Evolutionary conservation across 768 basidiomycete species (phyloP), one percentile per base, ranked within the genome.

Genomic region (Sistotremastrum suecicum): DNA sequence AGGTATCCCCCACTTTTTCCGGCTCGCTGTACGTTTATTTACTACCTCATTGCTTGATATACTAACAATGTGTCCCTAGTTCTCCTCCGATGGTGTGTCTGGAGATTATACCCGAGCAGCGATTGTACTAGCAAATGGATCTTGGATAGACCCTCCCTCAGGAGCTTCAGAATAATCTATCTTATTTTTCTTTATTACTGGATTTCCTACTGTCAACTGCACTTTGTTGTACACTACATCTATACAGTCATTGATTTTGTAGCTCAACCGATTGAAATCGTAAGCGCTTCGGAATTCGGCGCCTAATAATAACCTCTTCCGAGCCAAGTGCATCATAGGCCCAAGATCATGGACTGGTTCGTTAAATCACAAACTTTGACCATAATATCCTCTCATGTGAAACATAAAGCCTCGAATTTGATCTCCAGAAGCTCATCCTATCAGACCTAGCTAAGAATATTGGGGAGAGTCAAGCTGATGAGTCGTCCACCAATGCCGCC

Each of bases 61-160:
- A 39, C 42, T 32, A 31, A 39, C 20, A 20, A 12, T n/a, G 12
- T 45, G 29, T 46, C 50, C 56, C 39, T 51, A 62, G 42, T 66
- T 63, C 48, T 52, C 54, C 42, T 38, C 44, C 7, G 43, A 46
- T 7, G 61, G 60, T 1, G 50, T 48, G 1, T 51, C 50, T 7
- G 86, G 84, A 10, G 86, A 89, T 60, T 91, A 83, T 54, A 87
- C 88, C 0, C 83, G 73, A 67, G 69, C 86, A 5, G 85, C 83
- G 5, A 78, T 72, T 3, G 63, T 84, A 43, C 81, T 75, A 68
- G 75, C 79, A 2, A 89, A 90, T 58, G 82, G 83, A 43, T 86
- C 84, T 10, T 90, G 84, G 84, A 68, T 76, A 38, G 71, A 86
- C 57, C 78, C 89, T 28, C 60, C 66, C 12, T 67, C 76, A 7